A percentile compares a stretch with the other conserved stretches of the same genome.
These are phyloP conservation scores for Eucalyptus marginata DNA, from an alignment of 345 rosid species.

Conservation along the genomic window DNA sequence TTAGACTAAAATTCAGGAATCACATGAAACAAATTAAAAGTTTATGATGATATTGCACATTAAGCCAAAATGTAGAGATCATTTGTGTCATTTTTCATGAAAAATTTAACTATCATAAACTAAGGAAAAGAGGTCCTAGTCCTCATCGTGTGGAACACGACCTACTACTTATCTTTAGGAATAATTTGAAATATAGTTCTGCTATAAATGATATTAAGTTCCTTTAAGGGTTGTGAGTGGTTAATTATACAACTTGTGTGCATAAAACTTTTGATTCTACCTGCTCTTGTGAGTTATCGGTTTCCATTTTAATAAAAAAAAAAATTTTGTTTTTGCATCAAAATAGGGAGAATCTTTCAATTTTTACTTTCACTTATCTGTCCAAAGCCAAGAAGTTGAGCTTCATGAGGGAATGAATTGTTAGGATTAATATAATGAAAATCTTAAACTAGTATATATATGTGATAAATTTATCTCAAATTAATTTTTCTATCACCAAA, in stretches of 20 bases:
- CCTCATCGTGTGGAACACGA: neutral
- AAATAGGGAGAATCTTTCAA: no score
- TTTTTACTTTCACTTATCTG: neutral
- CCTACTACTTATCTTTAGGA: neutral
- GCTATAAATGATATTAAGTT: no score
- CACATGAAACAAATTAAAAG: no score
- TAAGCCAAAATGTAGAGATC: neutral
- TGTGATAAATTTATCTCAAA: no score
- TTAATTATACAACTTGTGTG: neutral
- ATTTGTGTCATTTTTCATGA: no score
- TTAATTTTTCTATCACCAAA: no score
- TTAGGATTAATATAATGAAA: no score
- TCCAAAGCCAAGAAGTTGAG: neutral
- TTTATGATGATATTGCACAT: no score
- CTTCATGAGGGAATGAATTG: neutral
- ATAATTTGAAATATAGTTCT: neutral
- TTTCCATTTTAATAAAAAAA: no score
- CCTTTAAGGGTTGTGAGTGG: neutral
- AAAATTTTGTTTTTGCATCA: neutral
- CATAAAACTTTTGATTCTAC: neutral
- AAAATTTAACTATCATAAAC: neutral
- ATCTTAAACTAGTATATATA: no score
- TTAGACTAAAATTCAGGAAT: no score
- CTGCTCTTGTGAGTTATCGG: neutral
- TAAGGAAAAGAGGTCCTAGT: neutral